A percentile compares a stretch with the other conserved stretches of the same genome.
These are phyloP conservation scores for Scedosporium dehoogii DNA, from an alignment of 2,329 filamentous ascomycete species.

Conservation along the genomic window DNA sequence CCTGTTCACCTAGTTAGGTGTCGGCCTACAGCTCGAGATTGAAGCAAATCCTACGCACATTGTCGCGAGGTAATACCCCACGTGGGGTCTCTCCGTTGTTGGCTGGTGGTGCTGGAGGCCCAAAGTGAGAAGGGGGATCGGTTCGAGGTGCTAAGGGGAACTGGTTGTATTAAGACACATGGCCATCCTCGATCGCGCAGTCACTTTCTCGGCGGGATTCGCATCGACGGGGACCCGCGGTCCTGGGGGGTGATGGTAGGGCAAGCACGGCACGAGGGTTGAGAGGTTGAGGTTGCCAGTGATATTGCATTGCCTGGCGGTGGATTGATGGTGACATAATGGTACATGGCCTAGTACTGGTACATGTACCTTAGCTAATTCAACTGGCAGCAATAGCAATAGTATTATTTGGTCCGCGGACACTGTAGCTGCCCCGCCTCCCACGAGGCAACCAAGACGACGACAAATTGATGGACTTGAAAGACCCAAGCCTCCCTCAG, in stretches of 20 bases:
- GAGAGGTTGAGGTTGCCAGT: background rate
- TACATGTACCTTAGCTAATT: background rate
- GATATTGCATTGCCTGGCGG: background rate
- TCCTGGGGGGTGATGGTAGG: background rate
- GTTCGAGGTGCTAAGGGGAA: background rate
- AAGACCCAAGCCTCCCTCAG: no score
- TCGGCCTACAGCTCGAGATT: constrained; percentile 8
- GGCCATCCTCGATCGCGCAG: background rate
- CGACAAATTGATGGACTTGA: no score
- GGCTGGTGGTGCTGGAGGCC: background rate
- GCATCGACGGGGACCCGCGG: background rate
- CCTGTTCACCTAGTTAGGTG: constrained; percentile 38
- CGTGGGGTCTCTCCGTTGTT: constrained; percentile 5
- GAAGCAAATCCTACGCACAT: constrained; percentile 5
- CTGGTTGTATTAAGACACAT: background rate
- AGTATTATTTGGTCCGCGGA: background rate
- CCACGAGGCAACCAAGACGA: no score
- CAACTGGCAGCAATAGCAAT: background rate
- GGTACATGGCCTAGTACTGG: background rate
- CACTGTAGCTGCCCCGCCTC: background rate
- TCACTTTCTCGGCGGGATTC: background rate
- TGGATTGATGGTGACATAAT: constrained; percentile 1
- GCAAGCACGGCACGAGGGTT: background rate
- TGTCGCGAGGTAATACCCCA: constrained; percentile 7
- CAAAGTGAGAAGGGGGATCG: background rate